These are phyloP conservation scores for Penicillium concentricum DNA, from an alignment of 2,329 filamentous ascomycete genomes.

Conservation along the genomic window DNA sequence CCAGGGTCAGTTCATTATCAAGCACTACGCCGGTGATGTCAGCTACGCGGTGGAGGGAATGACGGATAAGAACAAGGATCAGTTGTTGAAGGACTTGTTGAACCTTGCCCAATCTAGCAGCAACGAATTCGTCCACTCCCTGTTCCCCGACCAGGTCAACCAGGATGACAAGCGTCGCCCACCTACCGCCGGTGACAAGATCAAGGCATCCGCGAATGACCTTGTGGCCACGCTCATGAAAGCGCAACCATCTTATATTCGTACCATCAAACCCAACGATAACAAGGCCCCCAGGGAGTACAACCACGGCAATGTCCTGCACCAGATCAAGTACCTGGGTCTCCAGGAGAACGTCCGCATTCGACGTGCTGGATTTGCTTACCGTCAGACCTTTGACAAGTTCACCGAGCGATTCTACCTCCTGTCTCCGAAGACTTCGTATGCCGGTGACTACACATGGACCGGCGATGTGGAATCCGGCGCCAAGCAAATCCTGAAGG, in stretches of 20 bases:
- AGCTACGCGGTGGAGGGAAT: conserved; percentile 93
- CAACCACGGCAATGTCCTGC: conserved; percentile 85
- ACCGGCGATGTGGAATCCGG: conserved; percentile 82
- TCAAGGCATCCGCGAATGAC: conserved; percentile 90
- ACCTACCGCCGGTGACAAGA: conserved; percentile 93
- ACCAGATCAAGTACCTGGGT: conserved; percentile 98
- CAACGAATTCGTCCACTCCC: conserved; percentile 79
- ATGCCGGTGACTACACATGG: conserved; percentile 97
- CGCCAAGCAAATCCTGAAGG: conserved; percentile 88
- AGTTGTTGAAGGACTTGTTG: conserved; percentile 88
- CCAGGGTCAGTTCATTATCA: conserved; percentile 96
- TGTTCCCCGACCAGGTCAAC: conserved; percentile 92
- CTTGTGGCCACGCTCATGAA: conserved; percentile 96
- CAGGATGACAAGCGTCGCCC: conserved; percentile 93
- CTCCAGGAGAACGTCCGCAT: conserved; percentile 99
- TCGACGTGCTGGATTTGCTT: conserved; percentile 91
- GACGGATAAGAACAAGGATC: conserved; percentile 99
- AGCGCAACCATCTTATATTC: conserved; percentile 94
- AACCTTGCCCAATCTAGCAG: conserved; percentile 80
- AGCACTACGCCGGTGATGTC: conserved; percentile 98
- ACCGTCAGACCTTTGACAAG: conserved; percentile 95
- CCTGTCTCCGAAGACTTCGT: conserved; percentile 88
- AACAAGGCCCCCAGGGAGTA: conserved; percentile 96
- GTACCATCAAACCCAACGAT: conserved; percentile 98
- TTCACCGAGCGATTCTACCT: conserved; percentile 98